A percentile compares a stretch with the other conserved stretches of the same genome.
These are phyloP conservation scores for Leccinum fibrillosum DNA, from an alignment of 768 basidiomycete genomes.

Conservation along the genomic window DNA sequence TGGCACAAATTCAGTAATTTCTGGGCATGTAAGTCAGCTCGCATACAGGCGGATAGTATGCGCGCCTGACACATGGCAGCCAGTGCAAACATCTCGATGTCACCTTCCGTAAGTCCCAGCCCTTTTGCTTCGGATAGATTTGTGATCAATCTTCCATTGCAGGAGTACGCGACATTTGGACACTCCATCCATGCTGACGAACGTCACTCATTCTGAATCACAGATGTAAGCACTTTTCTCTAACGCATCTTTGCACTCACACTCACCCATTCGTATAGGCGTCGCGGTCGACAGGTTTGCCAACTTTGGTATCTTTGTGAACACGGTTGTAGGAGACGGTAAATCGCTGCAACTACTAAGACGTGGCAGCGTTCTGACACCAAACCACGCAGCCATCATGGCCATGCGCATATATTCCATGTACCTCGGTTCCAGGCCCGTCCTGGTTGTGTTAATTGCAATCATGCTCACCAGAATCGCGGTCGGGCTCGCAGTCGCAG, in stretches of 20 bases:
- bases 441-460: slow-evolving; percentile 7
- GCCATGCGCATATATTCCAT: slow-evolving; percentile 21
- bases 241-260: neutral
- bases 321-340: slow-evolving; percentile 11
- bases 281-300: slow-evolving; percentile 8
- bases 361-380: neutral
- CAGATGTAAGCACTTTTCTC: slow-evolving; percentile 6
- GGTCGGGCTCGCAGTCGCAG: slow-evolving; percentile 8
- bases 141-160: neutral
- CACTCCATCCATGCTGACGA: neutral
- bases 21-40: slow-evolving; percentile 12
- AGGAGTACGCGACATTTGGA: slow-evolving; percentile 8
- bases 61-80: slow-evolving; percentile 7
- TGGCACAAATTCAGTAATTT: slow-evolving; percentile 1
- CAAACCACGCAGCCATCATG: slow-evolving; percentile 10
- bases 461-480: slow-evolving; percentile 5
- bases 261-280: neutral
- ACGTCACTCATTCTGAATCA: neutral
- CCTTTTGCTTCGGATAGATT: neutral
- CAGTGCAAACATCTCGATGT: slow-evolving; percentile 17
- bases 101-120: slow-evolving; percentile 6
- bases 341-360: neutral
- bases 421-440: slow-evolving; percentile 13
- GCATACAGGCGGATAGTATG: neutral
- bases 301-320: slow-evolving; percentile 14